Evolutionary conservation across 1,284 basidiomycete species (phyloP), one percentile per base, ranked within the genome.

Genomic region (Ganoderma multipileum): DNA sequence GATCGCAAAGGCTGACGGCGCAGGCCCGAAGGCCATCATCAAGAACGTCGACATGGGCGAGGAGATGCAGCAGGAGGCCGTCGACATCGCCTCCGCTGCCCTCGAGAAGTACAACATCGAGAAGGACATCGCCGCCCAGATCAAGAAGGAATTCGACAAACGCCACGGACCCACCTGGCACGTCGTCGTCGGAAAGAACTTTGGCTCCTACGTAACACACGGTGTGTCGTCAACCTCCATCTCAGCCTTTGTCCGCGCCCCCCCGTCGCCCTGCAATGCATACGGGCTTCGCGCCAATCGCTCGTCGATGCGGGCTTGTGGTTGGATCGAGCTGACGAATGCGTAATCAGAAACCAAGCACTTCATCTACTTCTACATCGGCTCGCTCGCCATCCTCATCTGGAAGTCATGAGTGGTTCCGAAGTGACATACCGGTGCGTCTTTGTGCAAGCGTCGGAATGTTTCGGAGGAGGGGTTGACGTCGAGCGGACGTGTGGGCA

Each of bases 11-110:
- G 83, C 81, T 68, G 72, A 74, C 64, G 80, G 81, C 71, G 67
- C 74, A 33, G 80, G 80, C 39, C 87, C 91, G 70, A 95, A 95
- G 79, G 95, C 96, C 57, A 91, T 95, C 82, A 95, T 98, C 80
- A 98, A 98, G 85, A 96, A 95, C 79, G 96, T 97, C 69, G 97
- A 99, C 83, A 99, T 99, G 97, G 87, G 85, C 69, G 95, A 98
- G 71, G 95, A 98, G 76, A 95, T 98, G 95, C 96, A 98, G 82
- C 91, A 95, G 81, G 91, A 94, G 81, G 91, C 91, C 73, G 92
- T 99, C 75, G 95, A 98, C 77, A 90, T 96, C 76, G 92, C 96
- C 36, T 88, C 89, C 23, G 87, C 90, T 33, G 95, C 96, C 0
- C 87, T 99, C 78, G 92, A 95, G 73, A 94, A 95, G 81, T 96